These are phyloP conservation scores for Pichia sp. DNA, from an alignment of 1,139 yeast genomes.

Conservation along the genomic window DNA sequence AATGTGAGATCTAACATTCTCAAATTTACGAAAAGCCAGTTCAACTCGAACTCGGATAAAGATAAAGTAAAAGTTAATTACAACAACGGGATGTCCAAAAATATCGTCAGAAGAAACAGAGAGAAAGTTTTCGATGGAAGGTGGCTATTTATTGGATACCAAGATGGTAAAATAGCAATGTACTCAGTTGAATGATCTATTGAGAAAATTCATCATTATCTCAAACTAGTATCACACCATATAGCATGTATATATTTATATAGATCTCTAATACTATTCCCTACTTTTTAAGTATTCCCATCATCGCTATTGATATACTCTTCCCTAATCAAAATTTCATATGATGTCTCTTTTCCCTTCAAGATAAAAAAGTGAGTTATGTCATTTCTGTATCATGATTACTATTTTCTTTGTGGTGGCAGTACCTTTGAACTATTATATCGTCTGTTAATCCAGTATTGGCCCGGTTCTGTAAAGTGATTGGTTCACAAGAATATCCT, in stretches of 20 bases:
- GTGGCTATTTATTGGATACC: slow-evolving; percentile 24
- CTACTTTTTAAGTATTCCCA: no score
- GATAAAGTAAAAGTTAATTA: slow-evolving; percentile 8
- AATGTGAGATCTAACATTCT: slow-evolving; percentile 16
- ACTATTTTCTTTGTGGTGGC: slow-evolving; percentile 1
- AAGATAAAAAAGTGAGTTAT: neutral
- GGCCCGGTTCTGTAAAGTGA: slow-evolving; percentile 19
- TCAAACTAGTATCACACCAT: no score
- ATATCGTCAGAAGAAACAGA: slow-evolving; percentile 22
- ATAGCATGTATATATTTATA: no score
- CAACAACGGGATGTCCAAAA: slow-evolving; percentile 24
- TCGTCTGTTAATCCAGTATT: slow-evolving; percentile 20
- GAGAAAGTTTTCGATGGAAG: slow-evolving; percentile 16
- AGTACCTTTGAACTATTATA: slow-evolving; percentile 13
- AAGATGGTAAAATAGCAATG: slow-evolving; percentile 24
- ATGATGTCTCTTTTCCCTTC: neutral
- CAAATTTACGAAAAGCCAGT: slow-evolving; percentile 16
- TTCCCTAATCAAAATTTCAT: neutral
- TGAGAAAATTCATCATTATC: no score
- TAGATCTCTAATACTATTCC: no score
- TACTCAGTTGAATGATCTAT: slow-evolving; percentile 10
- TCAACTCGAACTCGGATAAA: slow-evolving; percentile 10
- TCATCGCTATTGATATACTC: neutral
- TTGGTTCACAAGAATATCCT: slow-evolving; percentile 20
- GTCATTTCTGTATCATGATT: neutral